Evolutionary conservation across 306 rosid genomes (phyloP).

Genomic region (Trifolium dubium): DNA sequence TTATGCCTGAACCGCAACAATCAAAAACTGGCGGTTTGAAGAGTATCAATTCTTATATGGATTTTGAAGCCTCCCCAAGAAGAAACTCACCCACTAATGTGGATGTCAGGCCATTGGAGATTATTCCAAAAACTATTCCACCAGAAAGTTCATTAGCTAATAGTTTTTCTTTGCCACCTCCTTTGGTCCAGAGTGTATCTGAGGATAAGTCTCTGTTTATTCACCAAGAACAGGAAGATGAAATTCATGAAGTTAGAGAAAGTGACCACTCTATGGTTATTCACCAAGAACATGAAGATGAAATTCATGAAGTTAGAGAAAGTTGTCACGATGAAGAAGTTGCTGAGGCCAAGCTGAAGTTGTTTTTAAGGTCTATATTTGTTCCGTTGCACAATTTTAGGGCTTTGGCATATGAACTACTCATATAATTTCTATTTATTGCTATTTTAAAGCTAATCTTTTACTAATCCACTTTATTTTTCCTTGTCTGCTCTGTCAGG

Average conservation of each 20-base stretch:
- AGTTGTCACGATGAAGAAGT: constrained; percentile 62
- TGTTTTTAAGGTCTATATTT: constrained; percentile 69
- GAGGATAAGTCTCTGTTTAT: constrained; percentile 51
- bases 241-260: constrained; percentile 37
- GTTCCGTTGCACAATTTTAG: constrained; percentile 31
- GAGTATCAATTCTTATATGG: constrained; percentile 46
- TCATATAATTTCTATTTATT: constrained; percentile 15
- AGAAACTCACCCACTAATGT: constrained; percentile 46
- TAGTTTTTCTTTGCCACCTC: constrained; percentile 41
- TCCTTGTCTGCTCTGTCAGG: constrained; percentile 52
- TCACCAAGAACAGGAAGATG: constrained; percentile 53
- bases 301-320: constrained; percentile 43
- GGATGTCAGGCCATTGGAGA: constrained; percentile 51
- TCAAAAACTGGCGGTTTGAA: constrained; percentile 45
- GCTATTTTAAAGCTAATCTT: constrained; percentile 28
- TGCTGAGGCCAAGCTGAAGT: constrained; percentile 77
- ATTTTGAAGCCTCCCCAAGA: constrained; percentile 46
- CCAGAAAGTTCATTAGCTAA: constrained; percentile 45
- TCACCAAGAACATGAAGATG: constrained; percentile 53
- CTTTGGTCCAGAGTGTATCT: constrained; percentile 43
- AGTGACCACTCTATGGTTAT: neutral
- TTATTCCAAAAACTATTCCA: constrained; percentile 51
- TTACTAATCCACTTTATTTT: constrained; percentile 27
- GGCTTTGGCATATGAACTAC: constrained; percentile 25
- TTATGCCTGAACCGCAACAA: constrained; percentile 48